phyloP scores from a whole-genome alignment of 2,329 filamentous ascomycete species.

The Claviceps sorghi region DNA sequence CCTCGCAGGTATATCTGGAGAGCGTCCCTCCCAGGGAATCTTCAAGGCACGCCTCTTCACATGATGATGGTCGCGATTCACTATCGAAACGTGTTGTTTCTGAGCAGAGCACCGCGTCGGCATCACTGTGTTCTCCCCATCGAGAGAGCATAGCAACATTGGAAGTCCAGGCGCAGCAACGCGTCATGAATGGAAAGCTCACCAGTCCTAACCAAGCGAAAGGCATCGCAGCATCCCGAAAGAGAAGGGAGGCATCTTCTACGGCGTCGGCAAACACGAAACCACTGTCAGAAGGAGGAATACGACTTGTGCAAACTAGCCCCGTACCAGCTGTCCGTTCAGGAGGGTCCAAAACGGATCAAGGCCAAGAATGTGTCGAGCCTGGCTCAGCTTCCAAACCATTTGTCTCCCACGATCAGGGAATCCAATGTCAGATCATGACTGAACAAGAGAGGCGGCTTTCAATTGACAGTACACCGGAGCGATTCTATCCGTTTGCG shows the following conservation, averaged over 20 bases:
- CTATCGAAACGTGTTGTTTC: not conserved
- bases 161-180: not conserved
- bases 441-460: not conserved
- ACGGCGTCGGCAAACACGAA: not conserved
- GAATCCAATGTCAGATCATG: conserved; percentile 2
- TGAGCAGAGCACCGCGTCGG: not conserved
- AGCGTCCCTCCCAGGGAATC: conserved; percentile 9
- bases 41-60: conserved; percentile 5
- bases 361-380: not conserved
- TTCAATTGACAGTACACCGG: conserved; percentile 10
- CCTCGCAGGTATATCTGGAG: conserved; percentile 5
- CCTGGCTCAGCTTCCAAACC: not conserved
- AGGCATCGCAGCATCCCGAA: not conserved
- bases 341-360: not conserved
- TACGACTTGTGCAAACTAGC: conserved; percentile 2
- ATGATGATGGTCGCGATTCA: not conserved
- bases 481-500: conserved; percentile 12
- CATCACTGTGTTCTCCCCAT: not conserved
- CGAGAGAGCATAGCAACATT: not conserved
- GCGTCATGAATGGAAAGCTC: not conserved
- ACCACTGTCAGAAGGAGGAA: not conserved
- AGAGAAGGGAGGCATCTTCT: not conserved
- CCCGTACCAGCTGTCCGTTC: not conserved
- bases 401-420: conserved; percentile 1
- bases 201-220: not conserved